A percentile compares a stretch with the other conserved stretches of the same genome.
phyloP scores from a whole-genome alignment of 2,329 filamentous ascomycete genomes.

The Uncinocarpus reesii region DNA sequence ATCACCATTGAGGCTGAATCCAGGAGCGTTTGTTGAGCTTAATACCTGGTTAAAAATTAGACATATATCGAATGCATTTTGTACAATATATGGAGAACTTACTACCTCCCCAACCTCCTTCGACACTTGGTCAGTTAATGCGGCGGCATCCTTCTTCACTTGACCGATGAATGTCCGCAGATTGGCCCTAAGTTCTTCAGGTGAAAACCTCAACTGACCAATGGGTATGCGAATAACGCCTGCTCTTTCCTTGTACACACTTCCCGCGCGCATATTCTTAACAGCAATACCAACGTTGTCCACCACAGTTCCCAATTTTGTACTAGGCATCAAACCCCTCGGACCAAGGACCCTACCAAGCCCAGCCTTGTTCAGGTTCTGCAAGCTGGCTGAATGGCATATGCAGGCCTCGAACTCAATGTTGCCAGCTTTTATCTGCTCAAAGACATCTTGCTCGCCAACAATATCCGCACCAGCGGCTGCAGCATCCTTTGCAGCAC shows the following conservation, averaged over 20 bases:
- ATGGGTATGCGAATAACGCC: constrained; percentile 84
- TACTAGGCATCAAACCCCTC: constrained; percentile 80
- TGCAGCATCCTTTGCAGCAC: constrained; percentile 61
- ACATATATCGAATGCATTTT: background rate
- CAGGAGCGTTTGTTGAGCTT: constrained; percentile 77
- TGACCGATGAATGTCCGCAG: constrained; percentile 64
- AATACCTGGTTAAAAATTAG: constrained; percentile 54
- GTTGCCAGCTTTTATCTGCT: constrained; percentile 61
- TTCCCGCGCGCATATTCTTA: constrained; percentile 70
- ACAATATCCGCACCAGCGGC: constrained; percentile 71
- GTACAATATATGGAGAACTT: constrained; percentile 23
- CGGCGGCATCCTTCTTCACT: constrained; percentile 66
- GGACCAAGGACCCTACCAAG: constrained; percentile 78
- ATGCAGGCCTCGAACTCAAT: constrained; percentile 85
- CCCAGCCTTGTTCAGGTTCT: constrained; percentile 68
- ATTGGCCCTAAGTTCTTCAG: constrained; percentile 75
- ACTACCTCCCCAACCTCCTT: constrained; percentile 67
- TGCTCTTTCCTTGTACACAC: constrained; percentile 73
- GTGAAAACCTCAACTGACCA: constrained; percentile 79
- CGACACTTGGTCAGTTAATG: constrained; percentile 51
- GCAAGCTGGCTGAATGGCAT: constrained; percentile 68
- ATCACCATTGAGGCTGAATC: constrained; percentile 73
- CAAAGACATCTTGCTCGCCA: constrained; percentile 78
- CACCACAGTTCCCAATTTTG: constrained; percentile 80
- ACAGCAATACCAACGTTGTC: constrained; percentile 66